Evolutionary conservation across 805 yeast genomes (phyloP).

Genomic region (Yarrowia divulgata): DNA sequence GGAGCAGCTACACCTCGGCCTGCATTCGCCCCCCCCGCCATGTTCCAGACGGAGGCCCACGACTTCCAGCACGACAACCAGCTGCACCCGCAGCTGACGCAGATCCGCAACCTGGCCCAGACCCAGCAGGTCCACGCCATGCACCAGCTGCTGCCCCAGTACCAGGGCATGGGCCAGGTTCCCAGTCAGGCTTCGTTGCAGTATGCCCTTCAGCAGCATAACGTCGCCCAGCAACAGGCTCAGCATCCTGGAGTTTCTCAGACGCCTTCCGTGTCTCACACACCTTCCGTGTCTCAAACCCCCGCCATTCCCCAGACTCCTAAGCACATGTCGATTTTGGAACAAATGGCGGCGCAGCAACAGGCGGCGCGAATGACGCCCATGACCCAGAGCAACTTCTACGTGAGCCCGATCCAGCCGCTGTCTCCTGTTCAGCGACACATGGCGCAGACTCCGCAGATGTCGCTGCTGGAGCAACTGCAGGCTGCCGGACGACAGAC

Average conservation of each 20-base stretch:
- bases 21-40: conserved; percentile 24
- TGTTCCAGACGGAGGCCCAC: conserved; percentile 32
- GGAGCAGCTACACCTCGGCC: conserved; percentile 29
- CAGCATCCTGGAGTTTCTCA: conserved; percentile 22
- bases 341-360: conserved; percentile 26
- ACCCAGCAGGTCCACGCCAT: conserved; percentile 28
- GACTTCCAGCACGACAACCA: conserved; percentile 26
- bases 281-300: too few species aligned
- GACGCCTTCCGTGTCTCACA: too few species aligned
- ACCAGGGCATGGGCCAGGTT: conserved; percentile 24
- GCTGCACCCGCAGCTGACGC: conserved; percentile 35
- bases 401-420: conserved; percentile 30
- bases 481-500: conserved; percentile 27
- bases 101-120: conserved; percentile 30
- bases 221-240: background rate
- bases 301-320: conserved; percentile 21
- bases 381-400: conserved; percentile 17
- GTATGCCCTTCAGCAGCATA: background rate
- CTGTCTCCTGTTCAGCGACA: conserved; percentile 33
- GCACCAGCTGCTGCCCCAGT: conserved; percentile 37
- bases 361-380: conserved; percentile 36
- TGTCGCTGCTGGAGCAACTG: conserved; percentile 28
- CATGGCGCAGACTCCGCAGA: conserved; percentile 28
- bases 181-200: conserved; percentile 17
- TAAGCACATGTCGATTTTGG: conserved; percentile 14